Conservation (phyloP, 208 protist species). For the Leishmania tarentolae region DNA sequence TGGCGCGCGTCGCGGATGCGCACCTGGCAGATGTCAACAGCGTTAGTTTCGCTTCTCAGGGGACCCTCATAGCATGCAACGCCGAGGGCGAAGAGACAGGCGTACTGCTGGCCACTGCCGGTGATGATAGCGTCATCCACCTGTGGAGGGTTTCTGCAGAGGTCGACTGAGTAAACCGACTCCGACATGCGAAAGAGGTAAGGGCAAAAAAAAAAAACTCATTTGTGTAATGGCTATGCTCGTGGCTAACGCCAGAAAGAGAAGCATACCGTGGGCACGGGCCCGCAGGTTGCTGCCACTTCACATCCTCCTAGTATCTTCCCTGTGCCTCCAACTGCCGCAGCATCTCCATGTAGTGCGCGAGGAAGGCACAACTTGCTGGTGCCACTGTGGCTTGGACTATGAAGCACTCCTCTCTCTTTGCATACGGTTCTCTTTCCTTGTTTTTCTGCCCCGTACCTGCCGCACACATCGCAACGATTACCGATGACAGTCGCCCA, state of each 20-base stretch:
- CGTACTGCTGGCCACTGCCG: conserved; percentile 65
- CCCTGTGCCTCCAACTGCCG: neutral
- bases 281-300: neutral
- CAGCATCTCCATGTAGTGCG: neutral
- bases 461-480: neutral
- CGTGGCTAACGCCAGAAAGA: neutral
- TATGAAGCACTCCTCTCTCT: neutral
- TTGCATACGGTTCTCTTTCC: neutral
- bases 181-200: too few species aligned
- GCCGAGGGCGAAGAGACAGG: conserved; percentile 18
- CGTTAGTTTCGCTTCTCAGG: conserved; percentile 55
- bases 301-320: neutral
- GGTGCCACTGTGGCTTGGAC: neutral
- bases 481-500: neutral
- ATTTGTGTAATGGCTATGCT: neutral
- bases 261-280: neutral
- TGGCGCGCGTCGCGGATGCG: conserved; percentile 47
- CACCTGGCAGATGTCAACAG: conserved; percentile 85
- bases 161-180: conserved; percentile 2
- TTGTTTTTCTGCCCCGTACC: neutral
- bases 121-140: conserved; percentile 74
- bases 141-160: conserved; percentile 65
- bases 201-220: too few species aligned
- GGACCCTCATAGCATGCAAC: conserved; percentile 5
- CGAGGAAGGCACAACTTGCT: too few species aligned